A percentile compares a stretch with the other conserved stretches of the same genome.
These are phyloP conservation scores for Diaporthe vaccinii DNA, from an alignment of 2,329 filamentous ascomycete genomes.

Conservation along the genomic window DNA sequence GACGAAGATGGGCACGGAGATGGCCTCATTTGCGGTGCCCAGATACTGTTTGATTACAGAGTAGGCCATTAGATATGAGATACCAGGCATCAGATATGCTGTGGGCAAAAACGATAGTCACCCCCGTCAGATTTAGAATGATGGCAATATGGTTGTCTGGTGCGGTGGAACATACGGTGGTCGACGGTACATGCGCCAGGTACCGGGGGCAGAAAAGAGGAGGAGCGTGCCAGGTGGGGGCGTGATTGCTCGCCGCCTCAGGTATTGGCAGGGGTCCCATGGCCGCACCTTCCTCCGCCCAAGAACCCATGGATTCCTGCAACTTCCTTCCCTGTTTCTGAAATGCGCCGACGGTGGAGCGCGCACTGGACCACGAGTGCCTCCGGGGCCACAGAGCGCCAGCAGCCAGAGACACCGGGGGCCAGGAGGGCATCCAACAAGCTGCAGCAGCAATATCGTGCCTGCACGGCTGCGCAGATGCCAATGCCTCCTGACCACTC, in stretches of 20 bases:
- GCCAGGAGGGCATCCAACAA: slow-evolving; percentile 1
- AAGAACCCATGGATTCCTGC: slow-evolving; percentile 25
- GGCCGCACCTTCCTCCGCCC: not conserved
- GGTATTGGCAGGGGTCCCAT: slow-evolving; percentile 7
- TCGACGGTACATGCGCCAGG: not conserved
- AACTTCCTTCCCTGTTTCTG: slow-evolving; percentile 34
- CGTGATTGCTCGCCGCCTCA: slow-evolving; percentile 6
- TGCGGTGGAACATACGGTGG: not conserved
- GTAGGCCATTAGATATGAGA: not conserved
- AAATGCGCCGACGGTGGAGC: slow-evolving; percentile 24
- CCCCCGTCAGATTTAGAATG: not conserved
- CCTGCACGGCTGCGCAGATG: slow-evolving; percentile 11
- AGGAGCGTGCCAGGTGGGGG: slow-evolving; percentile 7
- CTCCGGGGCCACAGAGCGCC: not conserved
- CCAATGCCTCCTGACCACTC: slow-evolving; percentile 24
- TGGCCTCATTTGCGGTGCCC: slow-evolving; percentile 27
- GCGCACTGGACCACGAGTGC: not conserved
- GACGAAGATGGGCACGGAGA: not conserved
- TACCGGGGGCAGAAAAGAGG: not conserved
- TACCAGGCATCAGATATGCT: not conserved
- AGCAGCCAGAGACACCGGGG: slow-evolving; percentile 5
- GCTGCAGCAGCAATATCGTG: slow-evolving; percentile 23
- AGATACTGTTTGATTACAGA: slow-evolving; percentile 6
- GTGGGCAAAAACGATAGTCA: not conserved
- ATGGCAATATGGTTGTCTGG: not conserved